phyloP scores from a whole-genome alignment of 2,329 filamentous ascomycete genomes.

The Zymoseptoria tritici region DNA sequence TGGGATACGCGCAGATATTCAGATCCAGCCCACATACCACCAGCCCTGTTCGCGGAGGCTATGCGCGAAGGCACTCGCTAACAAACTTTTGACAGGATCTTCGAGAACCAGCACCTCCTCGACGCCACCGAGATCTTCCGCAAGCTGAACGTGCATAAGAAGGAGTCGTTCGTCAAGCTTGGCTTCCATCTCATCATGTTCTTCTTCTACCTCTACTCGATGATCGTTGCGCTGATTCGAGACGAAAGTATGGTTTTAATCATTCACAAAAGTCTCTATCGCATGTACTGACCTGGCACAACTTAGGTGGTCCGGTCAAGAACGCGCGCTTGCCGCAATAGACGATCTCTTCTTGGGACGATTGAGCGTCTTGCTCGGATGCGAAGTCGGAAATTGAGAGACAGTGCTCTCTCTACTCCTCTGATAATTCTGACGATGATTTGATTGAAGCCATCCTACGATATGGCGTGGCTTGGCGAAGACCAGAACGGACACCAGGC shows the following conservation, averaged over 20 bases:
- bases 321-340: slow-evolving; percentile 7
- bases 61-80: neutral
- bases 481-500: neutral
- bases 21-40: neutral
- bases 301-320: slow-evolving; percentile 3
- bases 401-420: neutral
- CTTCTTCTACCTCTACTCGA: slow-evolving; percentile 84
- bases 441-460: neutral
- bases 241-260: slow-evolving; percentile 56
- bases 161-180: slow-evolving; percentile 99
- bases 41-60: neutral
- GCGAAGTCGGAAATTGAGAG: neutral
- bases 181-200: slow-evolving; percentile 99
- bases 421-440: neutral
- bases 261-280: neutral
- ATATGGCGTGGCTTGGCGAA: neutral
- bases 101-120: slow-evolving; percentile 92
- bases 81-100: slow-evolving; percentile 55
- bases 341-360: neutral
- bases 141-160: slow-evolving; percentile 98
- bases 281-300: neutral
- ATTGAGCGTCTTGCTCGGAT: neutral
- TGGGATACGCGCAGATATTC: neutral
- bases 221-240: slow-evolving; percentile 78
- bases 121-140: slow-evolving; percentile 99